A percentile compares a stretch with the other conserved stretches of the same genome.
These are phyloP conservation scores for Neospermospora avenae DNA, from an alignment of 2,329 filamentous ascomycete genomes.

Conservation along the genomic window DNA sequence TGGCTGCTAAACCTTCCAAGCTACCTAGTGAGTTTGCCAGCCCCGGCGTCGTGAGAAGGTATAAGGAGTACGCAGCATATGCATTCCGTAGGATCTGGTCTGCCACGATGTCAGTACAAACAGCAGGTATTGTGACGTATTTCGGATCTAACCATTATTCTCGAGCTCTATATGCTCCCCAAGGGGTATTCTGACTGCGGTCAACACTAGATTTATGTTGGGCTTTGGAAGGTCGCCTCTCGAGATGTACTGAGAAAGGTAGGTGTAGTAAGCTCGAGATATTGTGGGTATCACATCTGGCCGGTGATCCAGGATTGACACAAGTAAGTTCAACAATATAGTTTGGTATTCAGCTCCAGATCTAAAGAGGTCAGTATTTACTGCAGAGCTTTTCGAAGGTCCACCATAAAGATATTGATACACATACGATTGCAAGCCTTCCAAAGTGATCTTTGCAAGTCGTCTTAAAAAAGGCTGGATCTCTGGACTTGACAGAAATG, in stretches of 20 bases:
- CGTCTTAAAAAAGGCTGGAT: slow-evolving; percentile 24
- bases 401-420: not conserved
- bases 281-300: slow-evolving; percentile 27
- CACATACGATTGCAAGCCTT: slow-evolving; percentile 31
- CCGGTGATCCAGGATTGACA: slow-evolving; percentile 22
- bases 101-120: slow-evolving; percentile 13
- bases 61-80: slow-evolving; percentile 31
- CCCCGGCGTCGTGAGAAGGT: slow-evolving; percentile 34
- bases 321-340: slow-evolving; percentile 27
- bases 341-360: slow-evolving; percentile 19
- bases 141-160: slow-evolving; percentile 16
- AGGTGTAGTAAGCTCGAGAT: slow-evolving; percentile 30
- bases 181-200: slow-evolving; percentile 30
- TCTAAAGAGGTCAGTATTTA: slow-evolving; percentile 20
- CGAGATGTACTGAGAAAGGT: slow-evolving; percentile 28
- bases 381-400: not conserved
- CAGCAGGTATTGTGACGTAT: not conserved
- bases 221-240: slow-evolving; percentile 4
- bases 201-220: slow-evolving; percentile 19
- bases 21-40: slow-evolving; percentile 23
- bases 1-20: slow-evolving; percentile 26
- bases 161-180: slow-evolving; percentile 9
- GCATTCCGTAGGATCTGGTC: slow-evolving; percentile 22
- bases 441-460: slow-evolving; percentile 27
- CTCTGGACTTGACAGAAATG: slow-evolving; percentile 33